A percentile compares a stretch with the other conserved stretches of the same genome.
phyloP scores from a whole-genome alignment of 768 basidiomycete genomes.

The Coprinopsis cinerea region DNA sequence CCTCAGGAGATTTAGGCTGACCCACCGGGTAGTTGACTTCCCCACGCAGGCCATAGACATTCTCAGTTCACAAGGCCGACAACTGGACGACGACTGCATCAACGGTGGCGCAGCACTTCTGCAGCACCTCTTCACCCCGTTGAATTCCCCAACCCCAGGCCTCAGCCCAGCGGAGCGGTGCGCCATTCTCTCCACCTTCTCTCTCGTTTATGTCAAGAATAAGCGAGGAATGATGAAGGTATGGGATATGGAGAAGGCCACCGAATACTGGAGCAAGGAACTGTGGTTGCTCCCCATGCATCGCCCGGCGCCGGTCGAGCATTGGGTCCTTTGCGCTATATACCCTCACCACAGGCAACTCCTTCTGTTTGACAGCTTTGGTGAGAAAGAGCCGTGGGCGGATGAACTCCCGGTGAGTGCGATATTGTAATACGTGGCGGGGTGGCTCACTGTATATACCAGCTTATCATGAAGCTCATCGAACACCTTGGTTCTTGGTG shows the following conservation, averaged over 20 bases:
- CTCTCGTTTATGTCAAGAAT: slow-evolving; percentile 16
- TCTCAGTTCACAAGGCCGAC: neutral
- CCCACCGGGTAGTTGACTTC: no score
- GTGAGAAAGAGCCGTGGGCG: neutral
- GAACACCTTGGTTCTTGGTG: slow-evolving; percentile 7
- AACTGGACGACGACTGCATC: slow-evolving; percentile 22
- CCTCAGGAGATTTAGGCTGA: no score
- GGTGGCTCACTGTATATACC: neutral
- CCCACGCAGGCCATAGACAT: no score
- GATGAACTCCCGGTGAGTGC: neutral
- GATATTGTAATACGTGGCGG: neutral
- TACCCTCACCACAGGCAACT: slow-evolving; percentile 12
- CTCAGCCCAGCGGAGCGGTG: slow-evolving; percentile 1
- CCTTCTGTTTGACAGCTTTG: slow-evolving; percentile 28
- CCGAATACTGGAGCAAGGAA: slow-evolving; percentile 24
- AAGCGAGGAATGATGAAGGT: slow-evolving; percentile 14
- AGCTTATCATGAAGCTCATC: slow-evolving; percentile 13
- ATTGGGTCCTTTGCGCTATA: slow-evolving; percentile 28
- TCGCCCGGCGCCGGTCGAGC: slow-evolving; percentile 10
- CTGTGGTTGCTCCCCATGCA: slow-evolving; percentile 36
- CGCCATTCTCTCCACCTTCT: slow-evolving; percentile 14
- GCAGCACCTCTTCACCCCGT: neutral
- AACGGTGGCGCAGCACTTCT: slow-evolving; percentile 21
- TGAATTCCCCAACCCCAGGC: neutral
- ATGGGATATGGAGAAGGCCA: slow-evolving; percentile 15